These are phyloP conservation scores for Moricandia moricandioides DNA, from an alignment of 345 rosid genomes.

Conservation along the genomic window DNA sequence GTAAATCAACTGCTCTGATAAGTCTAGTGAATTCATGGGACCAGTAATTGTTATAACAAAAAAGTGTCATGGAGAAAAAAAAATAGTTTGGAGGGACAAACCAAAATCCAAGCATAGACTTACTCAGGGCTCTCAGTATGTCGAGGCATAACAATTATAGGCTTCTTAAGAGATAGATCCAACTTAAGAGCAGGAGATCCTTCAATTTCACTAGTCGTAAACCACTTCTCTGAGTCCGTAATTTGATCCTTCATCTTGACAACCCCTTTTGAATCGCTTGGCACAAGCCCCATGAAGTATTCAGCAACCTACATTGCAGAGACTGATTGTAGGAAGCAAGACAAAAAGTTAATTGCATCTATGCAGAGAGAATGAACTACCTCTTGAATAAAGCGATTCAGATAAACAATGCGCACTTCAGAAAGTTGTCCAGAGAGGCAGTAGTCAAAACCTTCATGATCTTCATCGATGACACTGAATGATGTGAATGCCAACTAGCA, in stretches of 20 bases:
- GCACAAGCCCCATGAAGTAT: constrained; percentile 93
- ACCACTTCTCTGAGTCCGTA: constrained; percentile 87
- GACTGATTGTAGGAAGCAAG: constrained; percentile 35
- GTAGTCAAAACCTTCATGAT: constrained; percentile 84
- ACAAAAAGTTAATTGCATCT: constrained; percentile 15
- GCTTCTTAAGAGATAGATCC: constrained; percentile 85
- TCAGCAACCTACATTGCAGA: constrained; percentile 57
- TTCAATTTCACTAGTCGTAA: constrained; percentile 81
- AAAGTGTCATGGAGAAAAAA: constrained; percentile 6
- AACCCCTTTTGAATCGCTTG: constrained; percentile 57
- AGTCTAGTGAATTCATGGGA: constrained; percentile 3
- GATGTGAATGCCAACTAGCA: constrained; percentile 77
- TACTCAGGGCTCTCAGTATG: constrained; percentile 88
- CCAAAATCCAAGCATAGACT: constrained; percentile 38
- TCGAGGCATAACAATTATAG: constrained; percentile 96
- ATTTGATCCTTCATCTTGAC: constrained; percentile 80
- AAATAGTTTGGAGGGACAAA: background rate
- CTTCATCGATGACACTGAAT: constrained; percentile 78
- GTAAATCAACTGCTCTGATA: constrained; percentile 3
- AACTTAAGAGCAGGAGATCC: constrained; percentile 94
- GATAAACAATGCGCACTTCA: constrained; percentile 91
- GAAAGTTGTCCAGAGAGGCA: constrained; percentile 88
- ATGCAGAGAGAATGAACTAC: constrained; percentile 42
- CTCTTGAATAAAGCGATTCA: constrained; percentile 98
- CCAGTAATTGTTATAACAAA: constrained; percentile 9